Evolutionary conservation across 2,329 filamentous ascomycete species (phyloP).

Genomic region (Cladosporium sp.): DNA sequence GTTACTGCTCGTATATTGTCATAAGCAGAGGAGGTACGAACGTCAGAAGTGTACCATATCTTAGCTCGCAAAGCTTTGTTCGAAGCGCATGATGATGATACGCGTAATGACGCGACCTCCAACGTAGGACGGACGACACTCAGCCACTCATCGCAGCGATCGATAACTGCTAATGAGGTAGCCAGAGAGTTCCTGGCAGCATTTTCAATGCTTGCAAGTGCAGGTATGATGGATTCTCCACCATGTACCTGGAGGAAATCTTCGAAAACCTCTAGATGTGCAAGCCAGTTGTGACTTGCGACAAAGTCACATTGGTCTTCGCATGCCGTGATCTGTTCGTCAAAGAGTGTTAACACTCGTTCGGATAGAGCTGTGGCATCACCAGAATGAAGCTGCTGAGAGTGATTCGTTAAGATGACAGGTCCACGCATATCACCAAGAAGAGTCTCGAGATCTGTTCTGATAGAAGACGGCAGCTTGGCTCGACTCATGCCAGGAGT

Average conservation of each 20-base stretch:
- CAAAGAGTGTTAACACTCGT: conserved; percentile 50
- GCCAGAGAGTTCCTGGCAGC: background rate
- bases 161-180: background rate
- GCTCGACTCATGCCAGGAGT: background rate
- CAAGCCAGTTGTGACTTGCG: conserved; percentile 64
- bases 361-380: background rate
- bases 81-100: background rate
- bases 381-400: background rate
- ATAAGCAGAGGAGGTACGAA: conserved; percentile 83
- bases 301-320: conserved; percentile 78
- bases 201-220: background rate
- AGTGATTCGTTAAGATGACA: background rate
- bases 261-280: conserved; percentile 16
- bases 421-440: background rate
- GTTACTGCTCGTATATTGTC: conserved; percentile 83
- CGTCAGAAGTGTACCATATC: conserved; percentile 98
- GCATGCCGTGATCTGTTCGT: conserved; percentile 71
- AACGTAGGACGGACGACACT: background rate
- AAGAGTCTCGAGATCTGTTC: background rate
- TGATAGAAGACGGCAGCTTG: background rate
- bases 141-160: conserved; percentile 1
- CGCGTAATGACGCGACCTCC: background rate
- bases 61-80: conserved; percentile 61
- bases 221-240: background rate
- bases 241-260: background rate